Conservation (phyloP, 306 rosid genomes). For the Mimosa pudica region DNA sequence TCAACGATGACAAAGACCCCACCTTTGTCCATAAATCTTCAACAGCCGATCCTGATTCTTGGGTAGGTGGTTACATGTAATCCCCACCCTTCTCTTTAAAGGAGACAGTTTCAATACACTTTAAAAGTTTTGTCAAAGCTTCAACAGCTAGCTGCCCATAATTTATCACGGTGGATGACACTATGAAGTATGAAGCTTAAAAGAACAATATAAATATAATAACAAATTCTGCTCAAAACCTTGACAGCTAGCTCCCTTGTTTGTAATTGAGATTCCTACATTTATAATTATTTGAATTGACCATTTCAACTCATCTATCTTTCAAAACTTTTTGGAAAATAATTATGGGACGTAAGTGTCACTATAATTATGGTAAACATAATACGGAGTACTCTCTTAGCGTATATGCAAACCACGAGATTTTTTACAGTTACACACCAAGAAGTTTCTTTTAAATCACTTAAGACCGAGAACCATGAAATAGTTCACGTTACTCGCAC, state of each 20-base stretch:
- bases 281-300: background rate
- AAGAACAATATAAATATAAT: too few species aligned
- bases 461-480: background rate
- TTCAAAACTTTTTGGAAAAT: too few species aligned
- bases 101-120: background rate
- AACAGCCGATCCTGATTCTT: background rate
- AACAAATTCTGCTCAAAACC: background rate
- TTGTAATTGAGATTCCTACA: background rate
- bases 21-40: background rate
- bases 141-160: background rate
- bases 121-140: background rate
- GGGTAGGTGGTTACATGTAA: background rate
- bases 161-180: background rate
- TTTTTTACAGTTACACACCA: background rate
- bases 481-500: background rate
- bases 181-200: too few species aligned
- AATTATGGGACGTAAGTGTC: background rate
- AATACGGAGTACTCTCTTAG: background rate
- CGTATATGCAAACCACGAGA: background rate
- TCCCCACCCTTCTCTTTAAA: background rate
- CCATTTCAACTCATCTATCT: background rate
- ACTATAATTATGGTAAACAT: background rate
- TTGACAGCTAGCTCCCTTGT: background rate
- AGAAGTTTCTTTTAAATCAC: conserved; percentile 15
- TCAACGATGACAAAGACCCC: background rate